Percentiles rank a stretch among this genome's conserved stretches.
phyloP scores from a whole-genome alignment of 2,329 filamentous ascomycete genomes.

The Pezicula rhizophila region DNA sequence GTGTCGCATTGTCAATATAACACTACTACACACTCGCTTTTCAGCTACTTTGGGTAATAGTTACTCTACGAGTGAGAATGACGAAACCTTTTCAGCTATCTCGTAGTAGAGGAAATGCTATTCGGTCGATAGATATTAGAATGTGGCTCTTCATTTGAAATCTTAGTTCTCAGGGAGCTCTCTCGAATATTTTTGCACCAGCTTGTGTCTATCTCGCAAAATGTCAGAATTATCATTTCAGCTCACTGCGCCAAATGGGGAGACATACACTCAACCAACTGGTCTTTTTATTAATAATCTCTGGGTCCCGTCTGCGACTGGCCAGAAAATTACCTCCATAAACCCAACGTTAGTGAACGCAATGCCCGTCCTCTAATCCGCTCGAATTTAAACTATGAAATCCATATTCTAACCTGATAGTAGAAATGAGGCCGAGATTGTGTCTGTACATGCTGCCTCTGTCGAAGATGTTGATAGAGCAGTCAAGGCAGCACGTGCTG shows the following conservation, averaged over 20 bases:
- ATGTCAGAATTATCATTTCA: neutral
- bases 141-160: no score
- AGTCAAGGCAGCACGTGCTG: slow-evolving; percentile 14
- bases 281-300: slow-evolving; percentile 76
- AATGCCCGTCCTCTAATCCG: neutral
- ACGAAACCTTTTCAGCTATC: no score
- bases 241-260: slow-evolving; percentile 45
- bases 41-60: no score
- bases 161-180: no score
- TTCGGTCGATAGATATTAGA: no score
- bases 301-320: slow-evolving; percentile 58
- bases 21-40: no score
- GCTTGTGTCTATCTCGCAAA: neutral
- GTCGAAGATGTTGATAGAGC: slow-evolving; percentile 12
- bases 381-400: neutral
- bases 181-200: no score
- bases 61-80: no score
- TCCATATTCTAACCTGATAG: neutral
- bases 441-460: slow-evolving; percentile 31
- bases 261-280: slow-evolving; percentile 59
- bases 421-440: slow-evolving; percentile 54
- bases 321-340: slow-evolving; percentile 55
- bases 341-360: slow-evolving; percentile 52
- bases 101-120: no score
- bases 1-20: no score